These are phyloP conservation scores for Phytophthora constricta DNA, from an alignment of 352 stramenopile species.

Conservation along the genomic window DNA sequence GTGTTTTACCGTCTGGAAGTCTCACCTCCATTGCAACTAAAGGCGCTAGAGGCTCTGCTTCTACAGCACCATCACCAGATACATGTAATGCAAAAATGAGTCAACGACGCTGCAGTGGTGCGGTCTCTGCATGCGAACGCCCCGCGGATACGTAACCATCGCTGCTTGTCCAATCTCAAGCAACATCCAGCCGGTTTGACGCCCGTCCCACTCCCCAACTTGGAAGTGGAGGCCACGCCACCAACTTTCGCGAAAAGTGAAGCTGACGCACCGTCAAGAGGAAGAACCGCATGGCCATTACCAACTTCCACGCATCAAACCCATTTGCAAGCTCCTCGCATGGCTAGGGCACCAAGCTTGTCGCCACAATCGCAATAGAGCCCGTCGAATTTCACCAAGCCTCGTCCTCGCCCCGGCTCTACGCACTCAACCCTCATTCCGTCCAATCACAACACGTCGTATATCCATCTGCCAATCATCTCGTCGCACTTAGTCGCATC, in stretches of 20 bases:
- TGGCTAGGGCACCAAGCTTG: background rate
- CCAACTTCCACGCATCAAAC: background rate
- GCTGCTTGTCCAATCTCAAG: conserved; percentile 18
- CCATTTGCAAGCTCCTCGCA: conserved; percentile 11
- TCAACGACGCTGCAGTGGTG: background rate
- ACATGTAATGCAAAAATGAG: too few species aligned
- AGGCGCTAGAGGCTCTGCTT: too few species aligned
- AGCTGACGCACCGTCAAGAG: background rate
- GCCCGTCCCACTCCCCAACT: conserved; percentile 25
- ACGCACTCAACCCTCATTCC: too few species aligned
- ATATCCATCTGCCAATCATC: background rate
- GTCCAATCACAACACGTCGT: background rate
- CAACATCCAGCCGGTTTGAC: conserved; percentile 11
- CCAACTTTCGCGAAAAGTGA: too few species aligned
- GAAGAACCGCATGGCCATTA: background rate
- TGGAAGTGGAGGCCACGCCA: background rate
- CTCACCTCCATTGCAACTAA: too few species aligned
- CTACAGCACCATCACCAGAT: too few species aligned
- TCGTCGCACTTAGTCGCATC: too few species aligned
- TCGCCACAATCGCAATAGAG: too few species aligned
- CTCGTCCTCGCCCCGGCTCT: background rate
- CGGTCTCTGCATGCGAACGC: conserved; percentile 15
- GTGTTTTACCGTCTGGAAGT: too few species aligned
- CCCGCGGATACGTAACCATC: conserved; percentile 21
- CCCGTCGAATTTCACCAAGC: too few species aligned